Conservation (phyloP, 2,329 filamentous ascomycete genomes). For the Apiospora saccharicola region DNA sequence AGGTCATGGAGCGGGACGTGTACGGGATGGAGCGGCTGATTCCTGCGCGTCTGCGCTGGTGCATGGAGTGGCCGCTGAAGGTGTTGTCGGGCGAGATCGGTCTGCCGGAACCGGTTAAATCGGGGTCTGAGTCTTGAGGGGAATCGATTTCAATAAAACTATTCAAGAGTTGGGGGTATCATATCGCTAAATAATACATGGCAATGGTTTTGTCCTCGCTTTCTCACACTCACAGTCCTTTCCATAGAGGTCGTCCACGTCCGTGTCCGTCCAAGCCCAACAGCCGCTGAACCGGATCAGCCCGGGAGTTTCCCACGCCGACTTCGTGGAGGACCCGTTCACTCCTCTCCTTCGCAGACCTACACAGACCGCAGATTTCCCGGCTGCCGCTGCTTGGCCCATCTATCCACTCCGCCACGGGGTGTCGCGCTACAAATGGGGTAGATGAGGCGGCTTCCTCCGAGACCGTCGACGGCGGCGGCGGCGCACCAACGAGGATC, state of each 20-base stretch:
- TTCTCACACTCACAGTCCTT: not conserved
- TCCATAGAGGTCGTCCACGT: no score
- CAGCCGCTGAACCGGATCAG: not conserved
- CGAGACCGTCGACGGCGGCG: no score
- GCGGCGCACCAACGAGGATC: not conserved
- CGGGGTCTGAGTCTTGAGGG: not conserved
- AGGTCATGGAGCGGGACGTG: slow-evolving; percentile 24
- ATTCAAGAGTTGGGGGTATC: not conserved
- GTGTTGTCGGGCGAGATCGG: slow-evolving; percentile 22
- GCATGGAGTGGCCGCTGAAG: slow-evolving; percentile 23
- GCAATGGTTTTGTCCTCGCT: not conserved
- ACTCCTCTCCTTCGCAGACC: not conserved
- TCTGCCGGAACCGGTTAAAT: not conserved
- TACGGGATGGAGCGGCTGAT: slow-evolving; percentile 23
- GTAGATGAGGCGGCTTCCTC: not conserved
- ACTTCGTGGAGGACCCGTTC: not conserved
- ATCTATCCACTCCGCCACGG: no score
- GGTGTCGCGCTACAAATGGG: not conserved
- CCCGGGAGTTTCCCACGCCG: not conserved
- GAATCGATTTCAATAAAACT: not conserved
- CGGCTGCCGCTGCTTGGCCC: not conserved
- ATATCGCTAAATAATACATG: not conserved
- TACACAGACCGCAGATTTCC: not conserved
- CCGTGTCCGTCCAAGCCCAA: not conserved
- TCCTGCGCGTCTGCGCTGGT: not conserved